These are phyloP conservation scores for Fusarium sambucinum DNA, from an alignment of 2,329 filamentous ascomycete species.

Conservation along the genomic window DNA sequence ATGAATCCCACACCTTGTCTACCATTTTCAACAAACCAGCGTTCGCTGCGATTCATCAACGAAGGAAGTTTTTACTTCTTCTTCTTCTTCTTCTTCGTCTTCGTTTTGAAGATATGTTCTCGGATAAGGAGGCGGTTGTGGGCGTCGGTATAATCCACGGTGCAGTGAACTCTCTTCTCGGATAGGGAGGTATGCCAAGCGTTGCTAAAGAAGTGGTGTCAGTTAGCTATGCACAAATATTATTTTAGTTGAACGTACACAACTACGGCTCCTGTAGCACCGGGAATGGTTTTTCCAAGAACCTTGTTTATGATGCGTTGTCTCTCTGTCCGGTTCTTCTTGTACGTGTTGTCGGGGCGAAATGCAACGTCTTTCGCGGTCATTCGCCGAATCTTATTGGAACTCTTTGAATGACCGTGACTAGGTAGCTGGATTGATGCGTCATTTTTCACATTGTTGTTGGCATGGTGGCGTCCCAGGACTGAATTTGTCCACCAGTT, in stretches of 20 bases:
- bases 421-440: background rate
- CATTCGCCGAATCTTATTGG: background rate
- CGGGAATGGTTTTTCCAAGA: background rate
- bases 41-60: too few species aligned
- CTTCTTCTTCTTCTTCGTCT: too few species aligned
- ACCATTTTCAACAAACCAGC: too few species aligned
- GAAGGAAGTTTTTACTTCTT: too few species aligned
- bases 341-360: background rate
- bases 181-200: background rate
- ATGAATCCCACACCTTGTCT: too few species aligned
- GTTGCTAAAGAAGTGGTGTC: fast-evolving
- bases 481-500: background rate
- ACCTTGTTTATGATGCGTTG: background rate
- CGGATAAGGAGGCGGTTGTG: background rate
- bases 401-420: too few species aligned
- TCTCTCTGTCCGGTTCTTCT: fast-evolving
- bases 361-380: background rate
- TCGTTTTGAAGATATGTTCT: background rate
- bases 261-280: background rate
- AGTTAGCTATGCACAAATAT: fast-evolving
- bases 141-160: background rate
- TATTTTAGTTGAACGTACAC: background rate
- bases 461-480: background rate
- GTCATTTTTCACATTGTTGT: background rate
- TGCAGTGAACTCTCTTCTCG: background rate